A percentile compares a stretch with the other conserved stretches of the same genome.
phyloP scores from a whole-genome alignment of 208 protist genomes.

The Spongospora subterranea region DNA sequence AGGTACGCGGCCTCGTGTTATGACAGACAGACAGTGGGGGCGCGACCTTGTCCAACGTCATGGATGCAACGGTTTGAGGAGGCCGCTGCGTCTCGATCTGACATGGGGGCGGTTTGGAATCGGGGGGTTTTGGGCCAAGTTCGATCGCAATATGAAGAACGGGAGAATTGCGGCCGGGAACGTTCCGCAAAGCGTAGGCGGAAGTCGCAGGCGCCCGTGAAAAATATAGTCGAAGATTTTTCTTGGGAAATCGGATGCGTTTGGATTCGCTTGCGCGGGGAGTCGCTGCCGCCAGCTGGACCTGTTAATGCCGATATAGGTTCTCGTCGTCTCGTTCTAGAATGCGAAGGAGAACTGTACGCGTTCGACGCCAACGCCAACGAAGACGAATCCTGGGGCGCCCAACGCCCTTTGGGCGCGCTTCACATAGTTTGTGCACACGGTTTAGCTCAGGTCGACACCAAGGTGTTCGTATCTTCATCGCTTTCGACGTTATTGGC shows the following conservation, averaged over 20 bases:
- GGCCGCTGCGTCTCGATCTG: neutral
- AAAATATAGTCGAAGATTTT: neutral
- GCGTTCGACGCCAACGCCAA: neutral
- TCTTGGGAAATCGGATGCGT: neutral
- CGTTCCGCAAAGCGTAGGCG: neutral
- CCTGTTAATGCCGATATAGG: neutral
- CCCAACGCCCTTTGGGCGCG: neutral
- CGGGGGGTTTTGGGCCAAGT: neutral
- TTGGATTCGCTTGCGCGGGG: constrained; percentile 9
- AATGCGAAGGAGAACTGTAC: neutral
- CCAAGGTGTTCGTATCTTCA: neutral
- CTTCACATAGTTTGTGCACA: neutral
- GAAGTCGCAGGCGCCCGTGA: neutral
- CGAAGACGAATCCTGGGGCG: neutral
- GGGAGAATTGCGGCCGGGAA: neutral
- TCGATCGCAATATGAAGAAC: neutral
- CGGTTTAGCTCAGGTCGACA: constrained; percentile 21
- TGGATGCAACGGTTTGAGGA: neutral
- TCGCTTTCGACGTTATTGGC: neutral
- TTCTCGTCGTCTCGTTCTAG: neutral
- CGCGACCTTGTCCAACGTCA: neutral
- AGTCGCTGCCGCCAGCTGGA: neutral
- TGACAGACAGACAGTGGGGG: neutral
- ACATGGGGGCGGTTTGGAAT: neutral
- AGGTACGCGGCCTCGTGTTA: neutral